These are phyloP conservation scores for Paramecium octaurelia DNA, from an alignment of 73 alveolate species.

Conservation along the genomic window DNA sequence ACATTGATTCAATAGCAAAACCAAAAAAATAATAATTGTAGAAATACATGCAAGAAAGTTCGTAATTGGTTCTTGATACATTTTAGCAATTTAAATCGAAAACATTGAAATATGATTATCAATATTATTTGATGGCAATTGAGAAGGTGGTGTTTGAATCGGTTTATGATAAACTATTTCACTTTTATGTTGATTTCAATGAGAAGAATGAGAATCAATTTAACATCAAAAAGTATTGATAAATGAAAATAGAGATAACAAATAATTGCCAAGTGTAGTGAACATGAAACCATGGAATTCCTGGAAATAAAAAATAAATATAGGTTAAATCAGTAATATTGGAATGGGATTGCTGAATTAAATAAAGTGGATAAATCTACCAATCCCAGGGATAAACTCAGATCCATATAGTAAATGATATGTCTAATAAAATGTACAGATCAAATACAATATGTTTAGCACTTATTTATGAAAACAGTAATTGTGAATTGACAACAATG, in stretches of 20 bases:
- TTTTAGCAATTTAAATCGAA: background rate
- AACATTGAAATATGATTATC: background rate
- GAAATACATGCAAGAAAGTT: background rate
- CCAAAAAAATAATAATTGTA: background rate
- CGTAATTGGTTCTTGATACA: background rate
- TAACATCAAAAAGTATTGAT: background rate
- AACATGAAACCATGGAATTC: background rate
- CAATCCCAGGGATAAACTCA: conserved; percentile 22
- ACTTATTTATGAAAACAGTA: background rate
- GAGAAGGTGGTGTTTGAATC: background rate
- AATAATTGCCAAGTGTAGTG: background rate
- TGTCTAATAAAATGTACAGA: background rate
- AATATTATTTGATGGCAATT: conserved; percentile 12
- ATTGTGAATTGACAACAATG: conserved; percentile 4
- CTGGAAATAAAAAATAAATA: background rate
- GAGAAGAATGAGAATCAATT: background rate
- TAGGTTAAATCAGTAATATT: background rate
- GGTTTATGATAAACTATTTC: background rate
- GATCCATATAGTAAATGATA: background rate
- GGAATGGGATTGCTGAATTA: conserved; percentile 9
- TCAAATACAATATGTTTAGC: background rate
- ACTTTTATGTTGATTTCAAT: background rate
- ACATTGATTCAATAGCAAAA: background rate
- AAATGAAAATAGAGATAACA: background rate
- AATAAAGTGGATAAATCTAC: background rate